Conservation (phyloP, 768 basidiomycete genomes). For the Boletus pseudopeckii region DNA sequence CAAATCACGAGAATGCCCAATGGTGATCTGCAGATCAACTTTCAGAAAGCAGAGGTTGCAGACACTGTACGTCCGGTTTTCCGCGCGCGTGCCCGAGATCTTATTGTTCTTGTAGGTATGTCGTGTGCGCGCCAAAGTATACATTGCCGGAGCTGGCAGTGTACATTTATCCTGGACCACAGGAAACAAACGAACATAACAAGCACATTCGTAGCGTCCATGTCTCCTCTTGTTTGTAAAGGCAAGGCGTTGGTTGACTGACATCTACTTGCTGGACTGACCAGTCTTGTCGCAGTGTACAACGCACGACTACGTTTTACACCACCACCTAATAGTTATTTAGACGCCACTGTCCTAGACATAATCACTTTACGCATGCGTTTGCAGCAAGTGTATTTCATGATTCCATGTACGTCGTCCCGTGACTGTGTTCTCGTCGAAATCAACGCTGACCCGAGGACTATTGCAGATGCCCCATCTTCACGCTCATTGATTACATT, state of each 20-base stretch:
- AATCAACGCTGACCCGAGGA: neutral
- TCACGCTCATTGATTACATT: constrained; percentile 22
- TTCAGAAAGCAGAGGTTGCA: constrained; percentile 71
- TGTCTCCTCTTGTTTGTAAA: constrained; percentile 22
- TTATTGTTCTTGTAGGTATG: constrained; percentile 52
- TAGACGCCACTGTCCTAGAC: constrained; percentile 24
- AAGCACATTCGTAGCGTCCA: neutral
- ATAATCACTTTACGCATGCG: constrained; percentile 26
- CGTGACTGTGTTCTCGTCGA: neutral
- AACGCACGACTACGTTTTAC: constrained; percentile 26
- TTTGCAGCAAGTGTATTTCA: constrained; percentile 29
- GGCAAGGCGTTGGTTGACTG: constrained; percentile 8
- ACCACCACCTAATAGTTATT: constrained; percentile 23
- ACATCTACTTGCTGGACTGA: neutral
- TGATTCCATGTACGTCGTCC: constrained; percentile 21
- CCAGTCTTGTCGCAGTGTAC: constrained; percentile 21
- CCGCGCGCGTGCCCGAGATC: neutral
- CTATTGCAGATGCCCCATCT: constrained; percentile 25
- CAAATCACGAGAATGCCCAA: constrained; percentile 72
- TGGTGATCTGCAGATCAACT: constrained; percentile 75
- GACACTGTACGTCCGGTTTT: constrained; percentile 56
- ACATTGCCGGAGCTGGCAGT: constrained; percentile 72
- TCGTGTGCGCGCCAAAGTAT: constrained; percentile 71
- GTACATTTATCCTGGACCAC: constrained; percentile 74
- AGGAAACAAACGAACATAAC: constrained; percentile 43